A percentile compares a stretch with the other conserved stretches of the same genome.
Conservation (phyloP, 306 rosid species). For the Sophora flavescens region DNA sequence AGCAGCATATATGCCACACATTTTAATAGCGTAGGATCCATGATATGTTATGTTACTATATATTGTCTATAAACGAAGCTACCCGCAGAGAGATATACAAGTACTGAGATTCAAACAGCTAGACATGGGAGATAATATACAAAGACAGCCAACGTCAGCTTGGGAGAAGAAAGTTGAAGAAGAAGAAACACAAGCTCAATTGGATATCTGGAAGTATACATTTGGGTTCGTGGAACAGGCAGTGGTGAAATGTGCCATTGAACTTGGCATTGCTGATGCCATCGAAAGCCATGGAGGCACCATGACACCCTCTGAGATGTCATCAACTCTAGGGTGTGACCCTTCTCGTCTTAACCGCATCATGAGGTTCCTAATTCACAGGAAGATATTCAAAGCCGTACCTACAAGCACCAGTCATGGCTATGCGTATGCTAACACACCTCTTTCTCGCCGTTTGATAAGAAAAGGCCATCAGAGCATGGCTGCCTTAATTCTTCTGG, state of each 20-base stretch:
- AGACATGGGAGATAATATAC: conserved; percentile 42
- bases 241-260: conserved; percentile 71
- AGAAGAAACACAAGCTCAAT: conserved; percentile 47
- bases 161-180: conserved; percentile 22
- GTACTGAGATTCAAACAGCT: neutral
- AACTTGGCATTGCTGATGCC: conserved; percentile 71
- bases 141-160: conserved; percentile 8
- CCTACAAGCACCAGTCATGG: neutral
- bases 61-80: too few species aligned
- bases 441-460: conserved; percentile 52
- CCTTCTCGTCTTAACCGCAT: conserved; percentile 51
- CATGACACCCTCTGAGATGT: conserved; percentile 60
- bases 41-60: too few species aligned
- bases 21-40: too few species aligned
- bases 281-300: conserved; percentile 61
- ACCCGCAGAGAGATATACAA: neutral
- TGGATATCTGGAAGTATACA: conserved; percentile 56
- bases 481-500: conserved; percentile 43
- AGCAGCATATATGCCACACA: too few species aligned
- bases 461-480: conserved; percentile 38
- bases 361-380: conserved; percentile 62
- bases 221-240: conserved; percentile 69
- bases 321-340: conserved; percentile 56
- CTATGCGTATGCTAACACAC: conserved; percentile 43
- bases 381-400: conserved; percentile 59